These are phyloP conservation scores for Vitis hybrid DNA, from an alignment of 177 flowering plant genomes.

Conservation along the genomic window DNA sequence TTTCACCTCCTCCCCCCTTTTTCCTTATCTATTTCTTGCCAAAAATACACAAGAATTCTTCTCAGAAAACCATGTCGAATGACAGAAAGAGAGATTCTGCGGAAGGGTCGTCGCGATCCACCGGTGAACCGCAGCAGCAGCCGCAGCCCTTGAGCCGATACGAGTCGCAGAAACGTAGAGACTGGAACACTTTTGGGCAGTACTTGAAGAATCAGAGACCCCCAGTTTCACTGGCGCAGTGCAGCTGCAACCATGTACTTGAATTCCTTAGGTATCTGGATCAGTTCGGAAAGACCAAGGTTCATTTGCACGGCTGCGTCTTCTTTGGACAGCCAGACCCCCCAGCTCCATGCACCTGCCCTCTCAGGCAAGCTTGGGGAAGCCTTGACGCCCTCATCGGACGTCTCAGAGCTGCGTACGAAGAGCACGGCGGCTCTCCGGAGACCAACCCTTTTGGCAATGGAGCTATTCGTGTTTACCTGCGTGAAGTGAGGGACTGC, in stretches of 20 bases:
- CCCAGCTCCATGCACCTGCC: conserved; percentile 36
- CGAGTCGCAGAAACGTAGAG: conserved; percentile 40
- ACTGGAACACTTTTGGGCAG: conserved; percentile 44
- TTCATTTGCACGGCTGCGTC: conserved; percentile 34
- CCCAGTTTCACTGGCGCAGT: conserved; percentile 32
- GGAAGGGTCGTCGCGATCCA: conserved; percentile 19
- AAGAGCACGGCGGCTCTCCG: conserved; percentile 36
- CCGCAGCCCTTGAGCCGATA: conserved; percentile 34
- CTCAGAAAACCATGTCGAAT: conserved; percentile 15
- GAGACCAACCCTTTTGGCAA: conserved; percentile 38
- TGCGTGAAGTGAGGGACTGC: conserved; percentile 38
- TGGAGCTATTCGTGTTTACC: conserved; percentile 34
- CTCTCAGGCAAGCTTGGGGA: conserved; percentile 41
- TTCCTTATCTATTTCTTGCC: conserved; percentile 12
- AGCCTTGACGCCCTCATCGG: conserved; percentile 42
- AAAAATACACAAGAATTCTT: conserved; percentile 15
- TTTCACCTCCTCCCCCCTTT: conserved; percentile 1
- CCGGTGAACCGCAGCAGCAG: neutral
- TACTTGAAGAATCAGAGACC: conserved; percentile 35
- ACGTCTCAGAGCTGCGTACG: conserved; percentile 39
- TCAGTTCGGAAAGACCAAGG: conserved; percentile 43
- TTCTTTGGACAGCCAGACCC: conserved; percentile 44
- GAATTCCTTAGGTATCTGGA: conserved; percentile 37
- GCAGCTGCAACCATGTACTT: conserved; percentile 36
- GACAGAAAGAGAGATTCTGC: conserved; percentile 11